These are phyloP conservation scores for Paramarasmius palmivorus DNA, from an alignment of 1,284 basidiomycete genomes.

Conservation along the genomic window DNA sequence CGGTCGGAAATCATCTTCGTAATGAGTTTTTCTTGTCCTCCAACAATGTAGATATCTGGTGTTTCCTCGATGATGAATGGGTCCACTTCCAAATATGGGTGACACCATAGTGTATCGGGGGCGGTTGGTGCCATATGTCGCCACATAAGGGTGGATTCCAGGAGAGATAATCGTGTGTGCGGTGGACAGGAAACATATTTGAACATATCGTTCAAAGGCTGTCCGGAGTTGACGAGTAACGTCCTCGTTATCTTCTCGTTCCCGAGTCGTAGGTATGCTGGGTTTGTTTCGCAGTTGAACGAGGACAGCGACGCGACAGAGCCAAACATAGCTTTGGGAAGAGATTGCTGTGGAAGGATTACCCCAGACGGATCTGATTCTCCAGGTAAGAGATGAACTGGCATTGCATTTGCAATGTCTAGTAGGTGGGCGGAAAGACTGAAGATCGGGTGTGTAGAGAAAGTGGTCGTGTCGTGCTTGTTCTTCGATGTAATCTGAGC, in stretches of 20 bases:
- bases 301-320: slow-evolving; percentile 61
- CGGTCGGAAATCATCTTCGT: slow-evolving; percentile 62
- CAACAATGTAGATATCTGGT: slow-evolving; percentile 91
- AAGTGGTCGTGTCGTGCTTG: slow-evolving; percentile 60
- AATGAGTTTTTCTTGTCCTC: slow-evolving; percentile 85
- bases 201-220: slow-evolving; percentile 93
- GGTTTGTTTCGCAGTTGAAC: slow-evolving; percentile 87
- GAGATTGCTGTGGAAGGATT: slow-evolving; percentile 91
- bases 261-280: slow-evolving; percentile 75
- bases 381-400: slow-evolving; percentile 86
- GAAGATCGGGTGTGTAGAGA: slow-evolving; percentile 75
- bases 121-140: slow-evolving; percentile 96
- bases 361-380: slow-evolving; percentile 84
- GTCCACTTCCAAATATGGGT: slow-evolving; percentile 87
- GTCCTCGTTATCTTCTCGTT: slow-evolving; percentile 43
- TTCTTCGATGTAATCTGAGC: slow-evolving; percentile 43
- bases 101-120: slow-evolving; percentile 98
- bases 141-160: slow-evolving; percentile 86
- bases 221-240: slow-evolving; percentile 85
- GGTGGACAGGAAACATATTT: slow-evolving; percentile 82
- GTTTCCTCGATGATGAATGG: slow-evolving; percentile 87
- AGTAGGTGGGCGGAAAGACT: slow-evolving; percentile 71
- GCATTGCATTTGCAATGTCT: slow-evolving; percentile 73
- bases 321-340: slow-evolving; percentile 92
- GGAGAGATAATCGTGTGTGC: slow-evolving; percentile 70